A percentile compares a stretch with the other conserved stretches of the same genome.
Evolutionary conservation across 2,329 filamentous ascomycete species (phyloP).

Genomic region (Aspergillus jensenii): DNA sequence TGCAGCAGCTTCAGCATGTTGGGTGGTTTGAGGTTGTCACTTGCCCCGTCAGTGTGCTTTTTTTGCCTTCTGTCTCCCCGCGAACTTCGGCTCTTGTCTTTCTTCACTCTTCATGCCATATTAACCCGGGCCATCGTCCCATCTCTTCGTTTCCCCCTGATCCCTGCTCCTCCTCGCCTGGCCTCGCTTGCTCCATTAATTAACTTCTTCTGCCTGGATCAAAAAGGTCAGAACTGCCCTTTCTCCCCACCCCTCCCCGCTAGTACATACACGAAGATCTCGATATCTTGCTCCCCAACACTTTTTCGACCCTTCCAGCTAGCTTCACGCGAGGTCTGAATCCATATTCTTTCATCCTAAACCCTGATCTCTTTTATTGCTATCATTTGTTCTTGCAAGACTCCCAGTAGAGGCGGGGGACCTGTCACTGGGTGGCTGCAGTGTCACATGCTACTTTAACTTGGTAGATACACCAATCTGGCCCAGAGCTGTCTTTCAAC

Average conservation of each 20-base stretch:
- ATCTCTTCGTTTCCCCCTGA: neutral
- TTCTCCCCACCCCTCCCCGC: neutral
- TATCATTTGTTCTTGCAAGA: neutral
- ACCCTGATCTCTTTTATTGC: neutral
- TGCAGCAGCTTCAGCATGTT: too few species aligned
- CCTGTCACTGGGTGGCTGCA: neutral
- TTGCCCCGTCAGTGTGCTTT: neutral
- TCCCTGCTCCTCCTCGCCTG: neutral
- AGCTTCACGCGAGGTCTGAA: neutral
- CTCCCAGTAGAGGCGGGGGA: neutral
- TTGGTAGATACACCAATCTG: neutral
- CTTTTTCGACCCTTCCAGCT: neutral
- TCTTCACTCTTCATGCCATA: neutral
- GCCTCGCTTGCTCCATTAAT: neutral
- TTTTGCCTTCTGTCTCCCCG: neutral
- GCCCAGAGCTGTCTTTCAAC: neutral
- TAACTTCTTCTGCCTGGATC: neutral
- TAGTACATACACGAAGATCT: neutral
- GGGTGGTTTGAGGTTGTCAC: neutral
- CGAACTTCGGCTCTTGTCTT: neutral
- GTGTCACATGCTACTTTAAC: conserved; percentile 1
- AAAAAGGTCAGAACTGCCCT: neutral
- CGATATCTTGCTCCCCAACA: neutral
- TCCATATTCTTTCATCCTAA: neutral
- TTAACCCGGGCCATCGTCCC: neutral